Conservation (phyloP, 2,329 filamentous ascomycete species). For the Teratosphaeria gauchensis region DNA sequence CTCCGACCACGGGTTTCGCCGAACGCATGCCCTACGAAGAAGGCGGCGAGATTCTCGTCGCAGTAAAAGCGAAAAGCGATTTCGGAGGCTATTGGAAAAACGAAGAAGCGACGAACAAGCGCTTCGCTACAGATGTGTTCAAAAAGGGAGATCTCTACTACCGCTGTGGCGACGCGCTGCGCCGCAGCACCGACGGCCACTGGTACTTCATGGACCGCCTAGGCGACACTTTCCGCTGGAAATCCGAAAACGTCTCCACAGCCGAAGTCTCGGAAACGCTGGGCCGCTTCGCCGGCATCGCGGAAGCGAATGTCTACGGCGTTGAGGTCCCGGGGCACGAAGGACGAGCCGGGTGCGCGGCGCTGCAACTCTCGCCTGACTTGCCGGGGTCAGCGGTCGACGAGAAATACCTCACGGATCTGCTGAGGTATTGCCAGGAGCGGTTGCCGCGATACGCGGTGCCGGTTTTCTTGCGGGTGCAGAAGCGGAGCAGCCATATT, state of each 20-base stretch:
- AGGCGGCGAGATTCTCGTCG: constrained; percentile 64
- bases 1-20: constrained; percentile 59
- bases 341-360: constrained; percentile 46
- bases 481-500: constrained; percentile 47
- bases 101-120: constrained; percentile 52
- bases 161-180: constrained; percentile 36
- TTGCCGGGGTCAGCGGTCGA: constrained; percentile 34
- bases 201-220: constrained; percentile 40
- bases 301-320: constrained; percentile 39
- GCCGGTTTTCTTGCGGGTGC: constrained; percentile 46
- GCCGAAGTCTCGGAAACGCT: constrained; percentile 36
- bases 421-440: constrained; percentile 48
- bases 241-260: constrained; percentile 38
- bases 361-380: constrained; percentile 37
- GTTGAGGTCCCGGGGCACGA: constrained; percentile 37
- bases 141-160: constrained; percentile 37
- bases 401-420: constrained; percentile 39
- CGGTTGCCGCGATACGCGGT: constrained; percentile 66
- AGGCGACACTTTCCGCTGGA: constrained; percentile 41
- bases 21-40: constrained; percentile 52
- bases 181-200: constrained; percentile 30
- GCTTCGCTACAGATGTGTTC: constrained; percentile 37
- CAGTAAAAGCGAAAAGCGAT: constrained; percentile 44
- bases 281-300: constrained; percentile 31
- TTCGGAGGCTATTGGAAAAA: constrained; percentile 66